Percentiles rank a stretch among this genome's conserved stretches.
Evolutionary conservation across 805 yeast species (phyloP).

Genomic region (Teunomyces panamensis): DNA sequence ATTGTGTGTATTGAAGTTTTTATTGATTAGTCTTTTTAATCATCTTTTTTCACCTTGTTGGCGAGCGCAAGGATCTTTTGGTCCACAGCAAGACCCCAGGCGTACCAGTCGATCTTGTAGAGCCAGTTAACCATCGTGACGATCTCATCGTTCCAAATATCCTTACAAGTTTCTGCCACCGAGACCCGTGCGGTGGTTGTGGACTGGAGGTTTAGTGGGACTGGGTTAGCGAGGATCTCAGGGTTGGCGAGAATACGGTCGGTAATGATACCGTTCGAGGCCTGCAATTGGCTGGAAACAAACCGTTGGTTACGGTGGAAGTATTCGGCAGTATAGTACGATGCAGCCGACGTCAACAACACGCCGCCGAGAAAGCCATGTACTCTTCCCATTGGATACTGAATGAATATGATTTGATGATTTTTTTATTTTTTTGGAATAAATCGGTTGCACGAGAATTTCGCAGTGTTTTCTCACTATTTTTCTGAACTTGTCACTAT

Average conservation of each 20-base stretch:
- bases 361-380: slow-evolving; percentile 51
- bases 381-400: slow-evolving; percentile 29
- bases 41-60: slow-evolving; percentile 17
- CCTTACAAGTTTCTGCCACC: slow-evolving; percentile 61
- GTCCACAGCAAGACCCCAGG: slow-evolving; percentile 35
- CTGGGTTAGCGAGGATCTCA: too few relatives aligned
- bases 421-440: neutral
- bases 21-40: neutral
- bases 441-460: neutral
- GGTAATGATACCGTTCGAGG: slow-evolving; percentile 49
- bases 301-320: slow-evolving; percentile 46
- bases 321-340: slow-evolving; percentile 59
- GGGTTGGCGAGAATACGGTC: slow-evolving; percentile 49
- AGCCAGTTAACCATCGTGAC: slow-evolving; percentile 62
- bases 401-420: neutral
- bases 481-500: too few relatives aligned
- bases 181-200: slow-evolving; percentile 31
- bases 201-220: slow-evolving; percentile 19
- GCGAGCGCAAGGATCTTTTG: slow-evolving; percentile 27
- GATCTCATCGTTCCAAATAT: slow-evolving; percentile 77
- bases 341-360: slow-evolving; percentile 57
- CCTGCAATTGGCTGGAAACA: slow-evolving; percentile 46
- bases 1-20: neutral
- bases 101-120: slow-evolving; percentile 52
- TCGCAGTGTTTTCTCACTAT: neutral